Evolutionary conservation across 1,139 yeast genomes (phyloP), one percentile per base, ranked within the genome.

Genomic region (Eremothecium cymbalariae): DNA sequence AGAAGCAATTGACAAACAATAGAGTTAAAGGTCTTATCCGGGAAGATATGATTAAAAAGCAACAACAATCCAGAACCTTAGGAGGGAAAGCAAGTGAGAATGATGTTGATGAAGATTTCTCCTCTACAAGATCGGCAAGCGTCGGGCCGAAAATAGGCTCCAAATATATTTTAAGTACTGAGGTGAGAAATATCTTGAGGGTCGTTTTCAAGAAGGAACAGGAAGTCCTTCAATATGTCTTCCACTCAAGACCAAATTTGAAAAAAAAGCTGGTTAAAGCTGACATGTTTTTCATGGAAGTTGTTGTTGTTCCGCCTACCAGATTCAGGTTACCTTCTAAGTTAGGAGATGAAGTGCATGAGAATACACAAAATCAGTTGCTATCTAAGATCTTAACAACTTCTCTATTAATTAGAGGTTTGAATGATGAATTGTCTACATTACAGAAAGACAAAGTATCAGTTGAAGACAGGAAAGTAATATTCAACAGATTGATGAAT

Each of bases 241-340:
- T 88, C 72, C 84, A 83, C 50, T 72, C 90, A 17, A 72, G 86
- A 60, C 95, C 96, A 13, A 64, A 63, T 33, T 48, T 66, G 4
- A 60, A 63, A 18, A 68, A 62, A 27, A 68, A 67, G 20, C 45
- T 46, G 13, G 74, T 83, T 8, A 64, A 71, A 25, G 81, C 95
- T n/a, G 95, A 90, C 53, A 72, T 85, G 68, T 93, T 90, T 62
- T 93, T 93, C 65, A 70, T 85, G 49, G 88, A 83, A 47, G 74
- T 85, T 4, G 65, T 93, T 40, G 80, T 86, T 35, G 97, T 93
- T 23, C 98, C 99, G 22, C 93, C 98, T 33, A 93, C 98, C 3
- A 72, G 97, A 60, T 93, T 90, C 67, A 74, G 99, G 62, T 72
- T 90, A 46, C 98, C 98, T 11, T 81, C 95, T n/a, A 88, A 88